Base-by-base conservation (phyloP, 768 basidiomycete genomes). In the Naganishia onofrii region DNA sequence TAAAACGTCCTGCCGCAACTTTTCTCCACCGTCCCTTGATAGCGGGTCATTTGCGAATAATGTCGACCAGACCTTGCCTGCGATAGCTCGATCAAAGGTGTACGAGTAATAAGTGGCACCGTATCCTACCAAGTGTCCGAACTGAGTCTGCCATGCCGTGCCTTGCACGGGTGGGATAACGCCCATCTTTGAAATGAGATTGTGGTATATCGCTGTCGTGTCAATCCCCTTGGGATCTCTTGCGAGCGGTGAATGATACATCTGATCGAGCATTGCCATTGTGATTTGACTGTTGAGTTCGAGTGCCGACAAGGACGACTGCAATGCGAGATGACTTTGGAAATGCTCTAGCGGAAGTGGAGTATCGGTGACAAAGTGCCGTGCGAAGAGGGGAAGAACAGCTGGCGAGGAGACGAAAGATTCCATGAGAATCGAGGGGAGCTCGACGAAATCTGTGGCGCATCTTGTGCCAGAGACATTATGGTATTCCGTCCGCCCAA, bases 31-130 rank as follows among this genome's bases (percentile, higher is more conserved):
- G 42, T 85, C 85, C 19, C 95, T 83, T 66, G 84, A 84, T 19
- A 97, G 80, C 0, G 92, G 90, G 53, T 90, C 84, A 0, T 74
- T 71, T 10, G 84, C 82, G 76, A 98, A 98, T 0, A 95, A 82
- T 12, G 87, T 85, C 12, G 83, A 80, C 90, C 92, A 99, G 0
- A 97, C 89, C n/a, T 90, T 86, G 7, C 90, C 90, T 0, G 96
- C 95, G 70, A 99, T 96, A 4, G 93, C 93, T 5, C 94, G 88
- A 74, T 98, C 96, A 74, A 99, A 94, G 15, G 97, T 85, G 78
- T 99, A 99, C 3, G 93, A 93, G 76, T 99, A 99, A 79, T 99
- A 99, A 0, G 93, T 96, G 17, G 95, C 93, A 6, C 95, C 94
- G 75, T 99, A 99, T 2, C 94, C 93, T 76, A 90, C 94, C 6